A percentile compares a stretch with the other conserved stretches of the same genome.
These are phyloP conservation scores for Rhodotorula graminis DNA, from an alignment of 768 basidiomycete species.

Conservation along the genomic window DNA sequence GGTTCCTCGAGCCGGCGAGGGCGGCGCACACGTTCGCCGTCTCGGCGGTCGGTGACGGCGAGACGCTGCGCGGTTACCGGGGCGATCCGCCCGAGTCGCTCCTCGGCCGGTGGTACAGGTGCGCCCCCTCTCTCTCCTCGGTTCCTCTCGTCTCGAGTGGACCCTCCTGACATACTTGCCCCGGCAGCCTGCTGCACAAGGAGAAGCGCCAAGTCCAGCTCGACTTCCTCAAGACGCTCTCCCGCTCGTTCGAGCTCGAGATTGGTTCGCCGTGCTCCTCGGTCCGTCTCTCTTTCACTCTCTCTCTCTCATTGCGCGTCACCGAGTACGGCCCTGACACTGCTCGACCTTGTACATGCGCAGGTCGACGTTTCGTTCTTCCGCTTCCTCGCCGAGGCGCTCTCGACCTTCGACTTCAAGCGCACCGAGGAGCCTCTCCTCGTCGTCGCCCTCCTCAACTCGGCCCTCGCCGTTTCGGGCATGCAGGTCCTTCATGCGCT, in stretches of 20 bases:
- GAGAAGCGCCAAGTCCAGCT: constrained; percentile 82
- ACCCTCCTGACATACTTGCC: too few species aligned
- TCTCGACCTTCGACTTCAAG: constrained; percentile 87
- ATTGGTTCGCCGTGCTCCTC: constrained; percentile 58
- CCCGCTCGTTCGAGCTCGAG: constrained; percentile 73
- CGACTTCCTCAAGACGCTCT: constrained; percentile 78
- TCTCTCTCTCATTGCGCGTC: too few species aligned
- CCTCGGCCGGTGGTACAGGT: constrained; percentile 75
- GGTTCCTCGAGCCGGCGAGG: constrained; percentile 73
- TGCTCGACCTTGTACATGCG: too few species aligned
- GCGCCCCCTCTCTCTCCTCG: neutral
- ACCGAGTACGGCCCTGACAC: too few species aligned
- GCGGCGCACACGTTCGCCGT: constrained; percentile 50
- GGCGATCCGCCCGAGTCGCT: constrained; percentile 64
- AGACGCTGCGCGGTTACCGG: constrained; percentile 59
- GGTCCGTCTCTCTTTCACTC: constrained; percentile 49
- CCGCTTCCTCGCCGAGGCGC: constrained; percentile 92
- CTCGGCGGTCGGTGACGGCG: neutral
- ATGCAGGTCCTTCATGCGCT: constrained; percentile 73
- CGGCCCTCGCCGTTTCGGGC: constrained; percentile 69
- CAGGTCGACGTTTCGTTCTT: constrained; percentile 79
- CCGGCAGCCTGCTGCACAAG: constrained; percentile 59
- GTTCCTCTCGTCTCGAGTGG: too few species aligned
- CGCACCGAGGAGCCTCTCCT: constrained; percentile 86
- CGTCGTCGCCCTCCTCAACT: constrained; percentile 72